phyloP scores from a whole-genome alignment of 1,284 basidiomycete species.

The Caloboletus firmus region DNA sequence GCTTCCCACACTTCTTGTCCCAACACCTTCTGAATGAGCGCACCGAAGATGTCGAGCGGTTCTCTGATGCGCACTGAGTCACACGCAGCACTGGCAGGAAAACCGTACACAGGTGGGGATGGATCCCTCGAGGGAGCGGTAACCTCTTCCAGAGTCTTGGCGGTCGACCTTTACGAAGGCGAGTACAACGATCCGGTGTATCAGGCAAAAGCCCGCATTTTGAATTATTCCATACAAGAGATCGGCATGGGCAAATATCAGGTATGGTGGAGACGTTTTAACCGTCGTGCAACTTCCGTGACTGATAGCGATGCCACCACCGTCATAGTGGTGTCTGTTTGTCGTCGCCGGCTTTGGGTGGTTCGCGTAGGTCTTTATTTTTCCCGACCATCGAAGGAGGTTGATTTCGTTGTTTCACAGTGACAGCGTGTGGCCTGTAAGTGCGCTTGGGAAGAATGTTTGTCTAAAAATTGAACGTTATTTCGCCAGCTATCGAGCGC shows the following conservation, averaged over 20 bases:
- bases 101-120: neutral
- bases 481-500: conserved; percentile 47
- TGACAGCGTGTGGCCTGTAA: conserved; percentile 51
- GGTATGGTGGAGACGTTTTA: conserved; percentile 37
- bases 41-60: conserved; percentile 2
- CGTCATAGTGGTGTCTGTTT: conserved; percentile 53
- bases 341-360: conserved; percentile 67
- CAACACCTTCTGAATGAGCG: neutral
- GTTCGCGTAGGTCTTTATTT: conserved; percentile 53
- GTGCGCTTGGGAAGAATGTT: conserved; percentile 12
- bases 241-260: conserved; percentile 72
- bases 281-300: neutral
- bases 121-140: neutral
- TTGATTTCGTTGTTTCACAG: conserved; percentile 19
- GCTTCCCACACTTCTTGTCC: neutral
- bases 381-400: neutral
- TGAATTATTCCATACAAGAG: conserved; percentile 59
- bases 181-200: conserved; percentile 55
- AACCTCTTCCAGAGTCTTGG: neutral
- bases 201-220: conserved; percentile 52
- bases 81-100: neutral
- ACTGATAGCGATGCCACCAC: neutral
- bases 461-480: neutral
- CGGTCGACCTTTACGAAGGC: conserved; percentile 41
- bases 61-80: neutral